Percentiles rank a stretch among this genome's conserved stretches.
phyloP scores from a whole-genome alignment of 257 asterid genomes.

The Rehmannia glutinosa region DNA sequence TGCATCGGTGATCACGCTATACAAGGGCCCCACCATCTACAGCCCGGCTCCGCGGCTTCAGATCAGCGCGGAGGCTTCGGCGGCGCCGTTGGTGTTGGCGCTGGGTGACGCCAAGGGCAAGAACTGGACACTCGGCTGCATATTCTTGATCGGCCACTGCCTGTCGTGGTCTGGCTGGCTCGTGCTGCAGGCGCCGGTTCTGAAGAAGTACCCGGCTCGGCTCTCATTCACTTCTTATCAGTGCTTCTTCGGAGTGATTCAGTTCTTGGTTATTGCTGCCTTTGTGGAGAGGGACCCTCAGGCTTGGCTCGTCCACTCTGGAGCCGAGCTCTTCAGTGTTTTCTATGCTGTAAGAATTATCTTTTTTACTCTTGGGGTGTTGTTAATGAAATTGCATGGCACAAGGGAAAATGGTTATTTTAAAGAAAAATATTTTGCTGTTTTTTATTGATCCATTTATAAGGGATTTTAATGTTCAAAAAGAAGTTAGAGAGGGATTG shows the following conservation, averaged over 20 bases:
- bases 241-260: constrained; percentile 82
- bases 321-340: constrained; percentile 88
- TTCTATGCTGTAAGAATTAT: constrained; percentile 73
- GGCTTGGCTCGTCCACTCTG: constrained; percentile 87
- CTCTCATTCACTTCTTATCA: constrained; percentile 91
- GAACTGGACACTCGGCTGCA: constrained; percentile 88
- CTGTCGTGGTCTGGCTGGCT: constrained; percentile 98
- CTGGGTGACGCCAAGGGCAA: constrained; percentile 71
- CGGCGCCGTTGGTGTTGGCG: neutral
- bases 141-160: constrained; percentile 93
- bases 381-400: constrained; percentile 6
- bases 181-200: constrained; percentile 83
- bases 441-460: no score
- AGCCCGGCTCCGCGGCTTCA: constrained; percentile 61
- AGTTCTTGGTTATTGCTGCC: constrained; percentile 80
- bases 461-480: no score
- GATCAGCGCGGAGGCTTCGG: no score
- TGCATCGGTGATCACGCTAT: constrained; percentile 90
- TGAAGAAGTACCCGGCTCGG: constrained; percentile 83
- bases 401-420: neutral
- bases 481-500: no score
- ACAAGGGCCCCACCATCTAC: constrained; percentile 90
- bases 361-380: neutral
- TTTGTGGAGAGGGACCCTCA: constrained; percentile 68
- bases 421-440: no score